phyloP scores from a whole-genome alignment of 345 rosid species.

The sweet orange (Citrus sinensis) region DVS_A1.0 CM039164.1:9918001-9918500 shows the following conservation, averaged over 20 bases:
- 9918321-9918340: slow-evolving; percentile 2
- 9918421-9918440: slow-evolving; percentile 10
- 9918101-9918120: no score
- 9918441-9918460: slow-evolving; percentile 3
- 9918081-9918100: no score
- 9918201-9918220: slow-evolving; percentile 18
- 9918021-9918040: no score
- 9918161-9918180: slow-evolving; percentile 23
- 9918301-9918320: slow-evolving; percentile 26
- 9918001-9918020: no score
- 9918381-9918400: slow-evolving; percentile 42
- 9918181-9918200: background rate
- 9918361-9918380: slow-evolving; percentile 50
- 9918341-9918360: slow-evolving; percentile 12
- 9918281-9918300: slow-evolving; percentile 30
- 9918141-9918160: slow-evolving; percentile 19
- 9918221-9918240: slow-evolving; percentile 27
- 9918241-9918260: background rate
- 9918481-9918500: background rate
- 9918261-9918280: slow-evolving; percentile 8
- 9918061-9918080: no score
- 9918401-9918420: slow-evolving; percentile 22
- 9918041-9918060: no score
- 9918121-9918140: background rate
- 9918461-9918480: slow-evolving; percentile 17